Evolutionary conservation across 1,139 yeast genomes (phyloP), one percentile per base, ranked within the genome.

Genomic region (Meyerozyma guilliermondii): DNA sequence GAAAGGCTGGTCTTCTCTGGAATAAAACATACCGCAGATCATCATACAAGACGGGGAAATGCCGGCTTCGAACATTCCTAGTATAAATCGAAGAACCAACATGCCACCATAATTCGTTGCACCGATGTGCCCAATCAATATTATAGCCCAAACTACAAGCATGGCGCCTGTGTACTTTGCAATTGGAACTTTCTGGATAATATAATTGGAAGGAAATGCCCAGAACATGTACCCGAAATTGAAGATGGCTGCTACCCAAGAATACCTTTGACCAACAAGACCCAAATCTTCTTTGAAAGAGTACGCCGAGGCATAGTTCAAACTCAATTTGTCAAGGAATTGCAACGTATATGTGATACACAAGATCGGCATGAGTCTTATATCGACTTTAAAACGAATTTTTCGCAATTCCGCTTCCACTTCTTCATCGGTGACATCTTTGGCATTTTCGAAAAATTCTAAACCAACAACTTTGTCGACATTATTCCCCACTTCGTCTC

Each of bases 221-320:
- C 76, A 78, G 35, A 74, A 62, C 44, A 76, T 51, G 49, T 74
- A 75, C 5, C 80, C 81, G 46, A 75, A 66, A 50, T 76, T 74
- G 56, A 82, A 81, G 27, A 80, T 71, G 1, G 87, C 80, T n/a
- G 81, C 78, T 41, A 78, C 62, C 76, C 85, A 79, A 22, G 64
- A 53, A 44, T 60, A 61, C 37, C 54, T 48, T 40, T 59, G 53
- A 11, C 62, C 62, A 2, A 29, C 43, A 14, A 62, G 44, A 5
- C 50, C 53, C 39, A 61, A 50, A 43, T 62, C 66, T 23, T 56
- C 59, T 38, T 39, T 51, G 35, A 62, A 49, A 2, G 55, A 45
- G 37, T 56, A 60, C 3, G 61, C 58, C 14, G 57, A 41, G 9
- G 64, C 63, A 46, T 60, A 39, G 49, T 74, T 74, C 42, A 76